Conservation (phyloP, 2,329 filamentous ascomycete species). For the Aspergillus sojae region DNA sequence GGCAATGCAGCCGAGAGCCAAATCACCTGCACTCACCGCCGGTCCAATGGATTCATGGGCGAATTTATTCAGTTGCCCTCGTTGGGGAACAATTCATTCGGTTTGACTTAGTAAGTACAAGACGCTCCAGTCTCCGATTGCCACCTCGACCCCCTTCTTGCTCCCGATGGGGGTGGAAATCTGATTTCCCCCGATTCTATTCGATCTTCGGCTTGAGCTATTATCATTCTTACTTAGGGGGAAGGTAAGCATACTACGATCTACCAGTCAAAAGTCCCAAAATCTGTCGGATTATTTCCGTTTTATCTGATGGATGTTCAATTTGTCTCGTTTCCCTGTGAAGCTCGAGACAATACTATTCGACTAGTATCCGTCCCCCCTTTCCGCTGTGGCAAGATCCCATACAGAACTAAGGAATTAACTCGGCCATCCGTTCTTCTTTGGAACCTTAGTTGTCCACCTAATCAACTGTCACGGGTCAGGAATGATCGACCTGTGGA, state of each 20-base stretch:
- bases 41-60: constrained; percentile 7
- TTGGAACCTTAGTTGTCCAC: neutral
- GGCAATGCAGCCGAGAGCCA: constrained; percentile 23
- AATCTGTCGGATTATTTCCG: neutral
- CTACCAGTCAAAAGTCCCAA: neutral
- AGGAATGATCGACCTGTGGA: constrained; percentile 18
- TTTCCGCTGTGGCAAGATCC: constrained; percentile 10
- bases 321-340: neutral
- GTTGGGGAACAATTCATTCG: constrained; percentile 1
- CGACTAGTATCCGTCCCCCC: neutral
- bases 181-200: constrained; percentile 1
- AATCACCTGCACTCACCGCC: constrained; percentile 25
- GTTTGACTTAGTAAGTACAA: neutral
- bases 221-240: neutral
- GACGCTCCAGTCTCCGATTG: neutral
- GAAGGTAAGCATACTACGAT: neutral
- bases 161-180: constrained; percentile 1
- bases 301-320: neutral
- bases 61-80: neutral
- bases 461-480: constrained; percentile 10
- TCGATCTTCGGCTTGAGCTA: neutral
- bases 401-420: constrained; percentile 2
- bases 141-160: constrained; percentile 1
- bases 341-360: neutral
- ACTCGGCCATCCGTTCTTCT: neutral